Evolutionary conservation across 129 eudicot genomes (phyloP), one percentile per base, ranked within the genome.

Genomic region (Ambrosia trifida): DNA sequence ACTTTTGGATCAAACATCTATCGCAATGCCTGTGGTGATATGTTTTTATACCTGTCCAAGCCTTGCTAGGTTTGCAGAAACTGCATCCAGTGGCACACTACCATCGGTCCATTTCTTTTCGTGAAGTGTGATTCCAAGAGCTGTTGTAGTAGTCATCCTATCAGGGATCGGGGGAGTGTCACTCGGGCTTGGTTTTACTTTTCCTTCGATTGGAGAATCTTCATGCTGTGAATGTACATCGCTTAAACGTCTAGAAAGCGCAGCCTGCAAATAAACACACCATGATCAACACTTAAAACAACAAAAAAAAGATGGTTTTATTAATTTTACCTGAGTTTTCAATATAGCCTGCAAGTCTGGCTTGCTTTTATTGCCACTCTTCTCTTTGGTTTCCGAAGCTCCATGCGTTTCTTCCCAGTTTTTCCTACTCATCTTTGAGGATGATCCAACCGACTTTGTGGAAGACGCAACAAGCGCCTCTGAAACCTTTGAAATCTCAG

Each of bases 71-170:
- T 84, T 83, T 8, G 79, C 68, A 63, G 99, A 81, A 31, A 95
- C 77, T 5, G 83, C 64, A 72, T 87, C 94, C 54, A 95, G 73
- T 19, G 99, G 83, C 36, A 95, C 83, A 69, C 99, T 95, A 20
- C 99, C 99, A 83, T 95, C 96, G 33, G 99, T 95, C 99, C 99
- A 94, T 81, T 94, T 94, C 95, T 90, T 94, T 57, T 94, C 99
- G 78, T 94, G 99, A 68, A 94, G 78, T 2, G 94, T 81, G 31
- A 94, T 87, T 63, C 80, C 96, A 2, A 91, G 87, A 72, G 91
- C 84, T 20, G 62, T 51, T 20, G 62, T 51, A 17, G 30, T 7
- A 51, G 30, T 51, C 5, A 69, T 53, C 73, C 78, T 91, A 63
- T 85, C 90, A 20, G 78, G 44, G 54, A 33, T 63, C 11, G 70